Evolutionary conservation across 192 early-diverging fungal species (phyloP), one percentile per base, ranked within the genome.

Genomic region (Pecoramyces ruminantium): DNA sequence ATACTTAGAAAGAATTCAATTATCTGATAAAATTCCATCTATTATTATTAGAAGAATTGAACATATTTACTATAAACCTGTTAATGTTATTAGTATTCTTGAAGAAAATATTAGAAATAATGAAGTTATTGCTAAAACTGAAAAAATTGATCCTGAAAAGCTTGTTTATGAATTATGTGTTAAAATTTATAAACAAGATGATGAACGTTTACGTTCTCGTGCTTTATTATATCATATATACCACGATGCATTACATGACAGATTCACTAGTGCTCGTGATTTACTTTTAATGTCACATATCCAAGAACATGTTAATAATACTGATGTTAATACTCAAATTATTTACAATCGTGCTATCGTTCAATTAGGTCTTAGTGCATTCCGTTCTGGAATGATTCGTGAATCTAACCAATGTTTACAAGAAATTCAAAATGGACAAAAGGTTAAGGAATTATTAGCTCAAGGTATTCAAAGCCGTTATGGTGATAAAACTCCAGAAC

Each of bases 261-360:
- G 94, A 38, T 99, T 93, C 91, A 89, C 95, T 85, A 84, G 90
- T 40, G 97, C 98, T 14, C 93, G 96, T 85, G 96, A 99, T 82
- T 90, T 98, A 89, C 88, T 99, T 78, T 92, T 98, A 84, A 98
- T 98, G 98, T 98, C 97, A 29, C 96, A 97, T 84, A 90, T 99
- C 78, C 98, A 99, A 88, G 98, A 99, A 83, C 92, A 89, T 80
- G 93, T 96, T 80, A 89, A 91, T 38, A 92, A 93, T 84, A 94
- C 93, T 28, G 98, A 99, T 82, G 86, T 98, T 79, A 87, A 88
- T 78, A 98, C 95, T 25, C 96, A 98, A 87, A 95, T 97, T 67
- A 88, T 99, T 80, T 96, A 94, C 89, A 99, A 99, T 90, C 93
- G 98, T 39, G 92, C 96, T 3, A 90, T 97, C 86, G 97, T 95